Conservation (phyloP, 805 yeast genomes). For the Ogataea angusta region DNA sequence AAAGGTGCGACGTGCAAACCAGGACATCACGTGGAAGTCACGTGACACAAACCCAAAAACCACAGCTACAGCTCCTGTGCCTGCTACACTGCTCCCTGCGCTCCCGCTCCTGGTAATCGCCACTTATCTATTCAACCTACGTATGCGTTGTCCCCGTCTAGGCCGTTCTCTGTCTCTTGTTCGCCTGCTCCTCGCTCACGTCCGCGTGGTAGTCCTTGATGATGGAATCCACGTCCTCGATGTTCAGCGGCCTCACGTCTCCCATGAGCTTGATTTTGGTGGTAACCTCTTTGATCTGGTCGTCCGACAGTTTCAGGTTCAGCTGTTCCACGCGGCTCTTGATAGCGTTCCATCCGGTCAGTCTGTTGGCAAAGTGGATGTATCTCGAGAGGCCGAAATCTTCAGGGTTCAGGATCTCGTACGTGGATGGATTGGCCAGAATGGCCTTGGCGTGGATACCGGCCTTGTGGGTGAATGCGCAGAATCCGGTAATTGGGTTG, state of each 20-base stretch:
- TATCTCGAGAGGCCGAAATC: slow-evolving; percentile 96
- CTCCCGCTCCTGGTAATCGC: not conserved
- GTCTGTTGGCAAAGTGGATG: slow-evolving; percentile 95
- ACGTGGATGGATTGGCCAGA: slow-evolving; percentile 97
- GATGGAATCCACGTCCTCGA: slow-evolving; percentile 96
- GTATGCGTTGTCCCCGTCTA: not conserved
- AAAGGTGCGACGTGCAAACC: slow-evolving; percentile 2
- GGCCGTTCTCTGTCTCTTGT: slow-evolving; percentile 6
- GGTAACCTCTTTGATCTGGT: slow-evolving; percentile 93
- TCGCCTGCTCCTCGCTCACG: slow-evolving; percentile 24
- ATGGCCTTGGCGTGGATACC: slow-evolving; percentile 99
- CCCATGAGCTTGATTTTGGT: slow-evolving; percentile 90
- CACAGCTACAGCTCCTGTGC: too few relatives aligned
- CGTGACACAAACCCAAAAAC: too few relatives aligned
- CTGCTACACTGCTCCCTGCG: not conserved
- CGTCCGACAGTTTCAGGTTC: slow-evolving; percentile 84
- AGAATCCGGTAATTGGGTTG: slow-evolving; percentile 98
- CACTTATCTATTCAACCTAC: not conserved
- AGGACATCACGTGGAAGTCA: slow-evolving; percentile 5
- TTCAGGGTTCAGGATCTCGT: slow-evolving; percentile 90
- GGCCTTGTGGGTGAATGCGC: slow-evolving; percentile 99
- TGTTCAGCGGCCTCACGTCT: slow-evolving; percentile 88
- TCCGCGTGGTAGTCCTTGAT: slow-evolving; percentile 91
- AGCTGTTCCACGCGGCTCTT: slow-evolving; percentile 97
- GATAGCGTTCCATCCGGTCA: slow-evolving; percentile 99